Conservation (phyloP, 140 eudicot genomes). For the Stevia rebaudiana region DNA sequence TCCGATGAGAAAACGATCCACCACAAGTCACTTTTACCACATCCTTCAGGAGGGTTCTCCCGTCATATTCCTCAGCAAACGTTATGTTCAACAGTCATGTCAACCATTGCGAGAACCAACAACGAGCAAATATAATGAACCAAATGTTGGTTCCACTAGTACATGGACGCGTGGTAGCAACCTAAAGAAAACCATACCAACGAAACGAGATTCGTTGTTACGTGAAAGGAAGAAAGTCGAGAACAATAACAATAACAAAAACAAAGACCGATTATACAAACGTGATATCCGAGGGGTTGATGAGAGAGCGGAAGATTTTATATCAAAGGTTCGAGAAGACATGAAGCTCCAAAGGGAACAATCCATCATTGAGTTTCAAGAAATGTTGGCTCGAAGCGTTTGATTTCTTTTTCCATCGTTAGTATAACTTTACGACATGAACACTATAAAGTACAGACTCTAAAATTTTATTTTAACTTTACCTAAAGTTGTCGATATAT, state of each 20-base stretch:
- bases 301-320: constrained; percentile 79
- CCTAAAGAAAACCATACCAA: not conserved
- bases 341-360: constrained; percentile 71
- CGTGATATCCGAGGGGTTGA: constrained; percentile 45
- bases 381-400: constrained; percentile 68
- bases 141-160: constrained; percentile 11
- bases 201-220: not conserved
- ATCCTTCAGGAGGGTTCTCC: constrained; percentile 28
- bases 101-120: not conserved
- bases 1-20: constrained; percentile 17
- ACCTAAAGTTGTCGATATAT: not conserved
- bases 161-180: not conserved
- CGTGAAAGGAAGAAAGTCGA: not conserved
- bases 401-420: constrained; percentile 18
- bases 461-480: not conserved
- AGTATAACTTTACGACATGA: not conserved
- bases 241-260: not conserved
- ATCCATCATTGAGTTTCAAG: constrained; percentile 58
- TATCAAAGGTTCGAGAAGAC: constrained; percentile 47
- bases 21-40: constrained; percentile 24
- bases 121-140: constrained; percentile 13
- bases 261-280: constrained; percentile 1
- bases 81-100: constrained; percentile 23
- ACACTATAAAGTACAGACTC: not conserved
- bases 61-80: constrained; percentile 39